Conservation (phyloP, 108 stramenopile species). For the Nitzschia inconspicua region DNA sequence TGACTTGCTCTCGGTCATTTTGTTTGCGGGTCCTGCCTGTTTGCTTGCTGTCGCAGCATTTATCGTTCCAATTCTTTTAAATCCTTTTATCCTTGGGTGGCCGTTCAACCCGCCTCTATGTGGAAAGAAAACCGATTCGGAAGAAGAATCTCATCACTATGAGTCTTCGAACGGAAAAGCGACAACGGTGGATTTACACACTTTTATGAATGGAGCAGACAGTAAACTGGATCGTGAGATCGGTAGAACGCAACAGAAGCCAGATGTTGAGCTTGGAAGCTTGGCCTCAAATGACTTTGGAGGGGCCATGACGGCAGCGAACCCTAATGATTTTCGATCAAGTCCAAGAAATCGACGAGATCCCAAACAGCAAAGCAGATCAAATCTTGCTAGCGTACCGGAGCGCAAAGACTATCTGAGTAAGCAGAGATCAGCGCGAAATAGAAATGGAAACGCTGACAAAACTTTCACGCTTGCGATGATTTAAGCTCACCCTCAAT, state of each 20-base stretch:
- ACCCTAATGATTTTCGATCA: background rate
- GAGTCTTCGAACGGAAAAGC: background rate
- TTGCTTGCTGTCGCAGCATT: slow-evolving; percentile 35
- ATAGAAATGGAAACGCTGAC: background rate
- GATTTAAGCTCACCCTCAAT: too few relatives aligned
- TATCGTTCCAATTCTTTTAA: slow-evolving; percentile 41
- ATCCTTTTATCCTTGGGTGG: slow-evolving; percentile 51
- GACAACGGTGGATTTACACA: slow-evolving; percentile 24
- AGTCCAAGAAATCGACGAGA: background rate
- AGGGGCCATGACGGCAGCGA: slow-evolving; percentile 8
- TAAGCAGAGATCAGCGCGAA: slow-evolving; percentile 2
- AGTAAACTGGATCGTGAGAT: slow-evolving; percentile 33
- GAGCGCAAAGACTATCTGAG: background rate
- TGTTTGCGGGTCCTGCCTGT: slow-evolving; percentile 41
- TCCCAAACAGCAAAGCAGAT: too few relatives aligned
- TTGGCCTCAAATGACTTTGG: slow-evolving; percentile 35
- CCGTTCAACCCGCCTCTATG: slow-evolving; percentile 33
- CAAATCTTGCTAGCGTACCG: too few relatives aligned
- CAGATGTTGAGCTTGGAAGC: slow-evolving; percentile 46
- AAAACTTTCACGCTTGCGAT: slow-evolving; percentile 1
- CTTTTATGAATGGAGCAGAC: slow-evolving; percentile 28
- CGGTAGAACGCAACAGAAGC: slow-evolving; percentile 28
- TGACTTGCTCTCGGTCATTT: slow-evolving; percentile 1
- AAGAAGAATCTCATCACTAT: background rate
- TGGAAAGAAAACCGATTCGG: slow-evolving; percentile 8